These are phyloP conservation scores for Geotrichum histeridarum DNA, from an alignment of 1,139 yeast species.

Conservation along the genomic window DNA sequence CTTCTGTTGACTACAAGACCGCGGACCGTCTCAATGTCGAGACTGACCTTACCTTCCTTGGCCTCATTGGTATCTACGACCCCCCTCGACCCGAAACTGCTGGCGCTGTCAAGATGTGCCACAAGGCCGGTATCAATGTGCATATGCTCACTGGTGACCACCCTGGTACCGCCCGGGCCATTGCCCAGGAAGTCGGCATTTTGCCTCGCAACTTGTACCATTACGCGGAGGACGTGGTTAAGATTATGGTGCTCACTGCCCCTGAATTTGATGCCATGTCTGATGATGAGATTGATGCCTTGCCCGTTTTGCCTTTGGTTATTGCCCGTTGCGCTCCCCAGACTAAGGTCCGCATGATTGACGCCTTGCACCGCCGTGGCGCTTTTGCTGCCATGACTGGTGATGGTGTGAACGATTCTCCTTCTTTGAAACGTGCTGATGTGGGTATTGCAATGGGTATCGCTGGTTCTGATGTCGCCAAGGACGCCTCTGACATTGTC, in stretches of 20 bases:
- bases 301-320: conserved; percentile 71
- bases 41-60: conserved; percentile 52
- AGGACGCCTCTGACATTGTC: conserved; percentile 73
- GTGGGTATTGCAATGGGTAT: conserved; percentile 88
- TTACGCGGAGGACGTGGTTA: conserved; percentile 56
- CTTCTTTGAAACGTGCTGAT: conserved; percentile 72
- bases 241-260: conserved; percentile 73
- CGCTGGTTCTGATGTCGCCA: conserved; percentile 77
- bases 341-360: conserved; percentile 79
- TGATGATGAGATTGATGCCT: conserved; percentile 58
- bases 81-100: conserved; percentile 76
- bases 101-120: conserved; percentile 61
- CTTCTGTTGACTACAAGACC: conserved; percentile 28
- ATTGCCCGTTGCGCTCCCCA: conserved; percentile 85
- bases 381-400: conserved; percentile 83
- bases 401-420: conserved; percentile 83
- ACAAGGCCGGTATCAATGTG: conserved; percentile 72
- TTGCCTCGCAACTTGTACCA: conserved; percentile 65
- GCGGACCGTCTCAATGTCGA: conserved; percentile 52
- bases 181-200: conserved; percentile 82
- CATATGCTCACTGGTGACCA: conserved; percentile 87
- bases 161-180: conserved; percentile 75
- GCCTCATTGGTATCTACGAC: conserved; percentile 75
- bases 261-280: conserved; percentile 60
- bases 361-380: conserved; percentile 67